A percentile compares a stretch with the other conserved stretches of the same genome.
Evolutionary conservation across 2,329 filamentous ascomycete species (phyloP).

Genomic region (Ophiostoma triangulosporum): DNA sequence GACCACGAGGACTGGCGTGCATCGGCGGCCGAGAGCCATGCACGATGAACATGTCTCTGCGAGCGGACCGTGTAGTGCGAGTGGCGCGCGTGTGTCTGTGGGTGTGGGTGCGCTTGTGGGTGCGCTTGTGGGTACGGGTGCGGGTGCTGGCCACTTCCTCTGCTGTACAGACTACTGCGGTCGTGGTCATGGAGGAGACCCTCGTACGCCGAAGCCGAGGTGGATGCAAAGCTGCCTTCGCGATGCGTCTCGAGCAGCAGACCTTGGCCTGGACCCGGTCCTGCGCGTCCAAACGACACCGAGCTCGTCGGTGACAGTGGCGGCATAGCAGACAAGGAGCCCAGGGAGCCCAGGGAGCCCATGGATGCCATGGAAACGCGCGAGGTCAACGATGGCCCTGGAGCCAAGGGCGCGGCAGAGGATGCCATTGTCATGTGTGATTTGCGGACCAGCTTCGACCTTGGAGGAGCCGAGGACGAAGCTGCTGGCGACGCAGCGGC

Average conservation of each 20-base stretch:
- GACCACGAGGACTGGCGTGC: slow-evolving; percentile 17
- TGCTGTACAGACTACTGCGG: slow-evolving; percentile 6
- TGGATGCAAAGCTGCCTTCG: slow-evolving; percentile 5
- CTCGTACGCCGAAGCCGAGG: slow-evolving; percentile 10
- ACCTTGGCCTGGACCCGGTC: background rate
- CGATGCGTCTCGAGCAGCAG: background rate
- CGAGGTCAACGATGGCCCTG: background rate
- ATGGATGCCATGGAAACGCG: background rate
- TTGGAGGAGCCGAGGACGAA: background rate
- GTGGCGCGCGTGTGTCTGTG: background rate
- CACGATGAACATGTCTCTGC: slow-evolving; percentile 7
- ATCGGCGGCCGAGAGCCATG: slow-evolving; percentile 17
- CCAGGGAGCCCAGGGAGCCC: background rate
- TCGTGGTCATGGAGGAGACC: slow-evolving; percentile 6
- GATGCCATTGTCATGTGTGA: background rate
- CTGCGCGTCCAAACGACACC: background rate
- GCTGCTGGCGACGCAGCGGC: background rate
- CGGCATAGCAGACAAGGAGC: background rate
- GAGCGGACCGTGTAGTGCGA: background rate
- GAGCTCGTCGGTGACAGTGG: background rate
- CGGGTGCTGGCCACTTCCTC: background rate
- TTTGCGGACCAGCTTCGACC: slow-evolving; percentile 5
- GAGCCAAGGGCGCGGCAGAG: background rate
- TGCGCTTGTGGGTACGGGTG: background rate
- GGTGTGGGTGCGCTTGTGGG: background rate